Conservation (phyloP, 192 early-diverging fungal species). For the Funneliformis geosporum region DNA sequence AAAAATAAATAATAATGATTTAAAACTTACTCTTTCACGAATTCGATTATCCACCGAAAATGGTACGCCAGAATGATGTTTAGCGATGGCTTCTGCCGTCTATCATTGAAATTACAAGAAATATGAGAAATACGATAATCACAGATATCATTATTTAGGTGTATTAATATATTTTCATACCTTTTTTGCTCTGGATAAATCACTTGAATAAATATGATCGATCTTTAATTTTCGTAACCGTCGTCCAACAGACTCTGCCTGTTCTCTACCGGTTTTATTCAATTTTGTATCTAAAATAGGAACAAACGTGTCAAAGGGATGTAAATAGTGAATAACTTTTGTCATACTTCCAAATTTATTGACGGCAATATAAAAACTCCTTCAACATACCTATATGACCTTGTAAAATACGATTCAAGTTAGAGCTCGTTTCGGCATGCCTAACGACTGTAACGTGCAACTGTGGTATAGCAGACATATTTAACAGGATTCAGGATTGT, state of each 20-base stretch:
- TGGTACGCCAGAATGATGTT: conserved; percentile 25
- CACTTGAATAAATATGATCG: conserved; percentile 32
- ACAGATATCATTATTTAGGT: background rate
- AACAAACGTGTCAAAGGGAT: background rate
- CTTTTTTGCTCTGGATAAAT: conserved; percentile 28
- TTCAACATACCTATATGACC: conserved; percentile 23
- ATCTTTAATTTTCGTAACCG: conserved; percentile 29
- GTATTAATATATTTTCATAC: background rate
- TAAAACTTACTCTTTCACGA: conserved; percentile 7
- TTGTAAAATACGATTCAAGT: conserved; percentile 31
- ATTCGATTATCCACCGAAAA: conserved; percentile 13
- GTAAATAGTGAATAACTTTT: background rate
- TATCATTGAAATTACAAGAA: background rate
- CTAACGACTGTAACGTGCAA: conserved; percentile 19
- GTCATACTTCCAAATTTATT: background rate
- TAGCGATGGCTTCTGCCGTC: conserved; percentile 23
- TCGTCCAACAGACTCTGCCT: conserved; percentile 10
- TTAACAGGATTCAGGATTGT: background rate
- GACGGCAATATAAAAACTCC: no score
- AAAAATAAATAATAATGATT: background rate
- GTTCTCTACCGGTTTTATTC: conserved; percentile 27
- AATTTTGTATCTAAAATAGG: conserved; percentile 20
- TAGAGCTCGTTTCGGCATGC: conserved; percentile 25
- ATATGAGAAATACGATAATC: background rate
- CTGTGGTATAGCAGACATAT: background rate